phyloP scores from a whole-genome alignment of 768 basidiomycete genomes.

The Amanita molliuscula region DNA sequence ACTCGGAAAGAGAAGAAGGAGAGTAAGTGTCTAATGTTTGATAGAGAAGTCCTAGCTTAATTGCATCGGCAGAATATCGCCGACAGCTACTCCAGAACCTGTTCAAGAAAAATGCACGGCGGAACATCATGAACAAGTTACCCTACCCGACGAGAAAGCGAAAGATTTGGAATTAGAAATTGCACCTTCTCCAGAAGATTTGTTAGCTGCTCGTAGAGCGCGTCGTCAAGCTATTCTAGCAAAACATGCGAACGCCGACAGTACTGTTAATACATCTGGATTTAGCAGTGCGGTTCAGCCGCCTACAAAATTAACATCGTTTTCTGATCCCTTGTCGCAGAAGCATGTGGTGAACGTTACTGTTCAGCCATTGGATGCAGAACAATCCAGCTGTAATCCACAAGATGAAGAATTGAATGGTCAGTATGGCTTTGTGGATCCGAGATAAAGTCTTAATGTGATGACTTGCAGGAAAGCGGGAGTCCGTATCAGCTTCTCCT shows the following conservation, averaged over 20 bases:
- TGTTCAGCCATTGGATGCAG: slow-evolving; percentile 9
- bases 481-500: slow-evolving; percentile 50
- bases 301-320: slow-evolving; percentile 45
- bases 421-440: slow-evolving; percentile 10
- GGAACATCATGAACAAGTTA: slow-evolving; percentile 12
- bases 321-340: slow-evolving; percentile 58
- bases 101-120: neutral
- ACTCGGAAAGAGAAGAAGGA: slow-evolving; percentile 79
- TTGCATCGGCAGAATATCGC: slow-evolving; percentile 48
- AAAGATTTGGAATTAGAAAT: slow-evolving; percentile 48
- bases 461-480: slow-evolving; percentile 29
- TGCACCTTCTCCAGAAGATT: slow-evolving; percentile 45
- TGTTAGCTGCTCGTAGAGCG: slow-evolving; percentile 61
- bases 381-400: neutral
- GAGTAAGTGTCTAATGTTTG: slow-evolving; percentile 59
- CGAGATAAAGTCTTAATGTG: neutral
- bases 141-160: slow-evolving; percentile 20
- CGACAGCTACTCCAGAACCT: slow-evolving; percentile 20
- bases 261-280: slow-evolving; percentile 41
- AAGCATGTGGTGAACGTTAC: slow-evolving; percentile 29
- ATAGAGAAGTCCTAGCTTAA: neutral
- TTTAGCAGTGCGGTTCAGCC: slow-evolving; percentile 69
- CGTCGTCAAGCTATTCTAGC: slow-evolving; percentile 71
- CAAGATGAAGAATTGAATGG: slow-evolving; percentile 5
- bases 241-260: slow-evolving; percentile 50